These are phyloP conservation scores for Fraxinus albicans DNA, from an alignment of 305 asterid genomes.

Conservation along the genomic window DNA sequence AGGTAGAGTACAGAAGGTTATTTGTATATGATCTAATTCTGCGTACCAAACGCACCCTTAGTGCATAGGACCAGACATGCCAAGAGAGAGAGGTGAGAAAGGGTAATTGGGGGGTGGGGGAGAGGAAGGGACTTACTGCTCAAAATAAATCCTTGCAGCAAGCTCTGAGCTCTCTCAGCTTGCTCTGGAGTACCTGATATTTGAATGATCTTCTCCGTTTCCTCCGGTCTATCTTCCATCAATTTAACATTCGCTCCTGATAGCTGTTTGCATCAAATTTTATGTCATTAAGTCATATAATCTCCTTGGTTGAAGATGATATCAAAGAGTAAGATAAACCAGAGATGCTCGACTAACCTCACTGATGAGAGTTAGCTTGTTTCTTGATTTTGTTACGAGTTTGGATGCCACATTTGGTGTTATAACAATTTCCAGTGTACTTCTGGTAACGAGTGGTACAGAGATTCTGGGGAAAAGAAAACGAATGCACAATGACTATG, in stretches of 20 bases:
- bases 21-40: background rate
- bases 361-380: constrained; percentile 74
- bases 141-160: constrained; percentile 94
- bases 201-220: constrained; percentile 69
- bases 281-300: constrained; percentile 13
- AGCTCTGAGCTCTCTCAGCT: constrained; percentile 96
- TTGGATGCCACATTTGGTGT: constrained; percentile 79
- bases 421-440: constrained; percentile 80
- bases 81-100: background rate
- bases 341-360: constrained; percentile 50
- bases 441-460: constrained; percentile 79
- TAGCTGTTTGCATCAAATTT: constrained; percentile 43
- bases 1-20: background rate
- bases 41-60: background rate
- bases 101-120: background rate
- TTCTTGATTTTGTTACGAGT: constrained; percentile 78
- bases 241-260: constrained; percentile 91
- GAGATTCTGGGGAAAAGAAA: constrained; percentile 45
- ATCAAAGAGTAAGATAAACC: background rate
- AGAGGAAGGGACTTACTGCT: constrained; percentile 68
- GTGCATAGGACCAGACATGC: background rate
- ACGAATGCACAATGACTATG: background rate
- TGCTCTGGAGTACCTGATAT: constrained; percentile 96
- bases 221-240: constrained; percentile 67
- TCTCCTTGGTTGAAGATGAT: constrained; percentile 4